phyloP scores from a whole-genome alignment of 345 rosid species.

The Erysimum cheiranthoides region DNA sequence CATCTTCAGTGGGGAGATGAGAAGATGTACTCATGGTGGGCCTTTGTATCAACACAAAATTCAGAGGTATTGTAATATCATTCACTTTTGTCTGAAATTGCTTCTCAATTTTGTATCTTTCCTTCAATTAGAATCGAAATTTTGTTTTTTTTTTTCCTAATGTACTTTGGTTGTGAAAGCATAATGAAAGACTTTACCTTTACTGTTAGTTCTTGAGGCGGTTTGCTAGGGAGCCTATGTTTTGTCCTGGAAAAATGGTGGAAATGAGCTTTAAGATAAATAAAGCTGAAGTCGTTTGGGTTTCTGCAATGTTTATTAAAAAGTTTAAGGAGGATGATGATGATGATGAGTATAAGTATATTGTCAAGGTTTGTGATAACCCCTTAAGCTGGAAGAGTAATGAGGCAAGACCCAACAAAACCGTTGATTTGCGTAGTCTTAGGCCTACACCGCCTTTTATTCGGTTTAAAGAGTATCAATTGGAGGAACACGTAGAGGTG shows the following conservation, averaged over 20 bases:
- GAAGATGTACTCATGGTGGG: slow-evolving; percentile 40
- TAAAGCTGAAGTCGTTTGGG: not conserved
- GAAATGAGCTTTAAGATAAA: not conserved
- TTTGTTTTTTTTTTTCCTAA: not conserved
- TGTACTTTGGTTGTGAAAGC: not conserved
- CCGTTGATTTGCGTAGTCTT: slow-evolving; percentile 25
- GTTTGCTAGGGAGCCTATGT: not conserved
- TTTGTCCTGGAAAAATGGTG: slow-evolving; percentile 16
- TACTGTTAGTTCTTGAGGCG: not conserved
- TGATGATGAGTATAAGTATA: slow-evolving; percentile 6
- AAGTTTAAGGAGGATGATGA: slow-evolving; percentile 42
- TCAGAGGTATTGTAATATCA: not conserved
- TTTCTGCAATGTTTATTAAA: slow-evolving; percentile 36
- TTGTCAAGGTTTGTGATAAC: slow-evolving; percentile 41
- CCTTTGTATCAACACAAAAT: slow-evolving; percentile 43
- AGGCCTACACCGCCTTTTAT: not conserved
- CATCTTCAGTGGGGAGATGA: slow-evolving; percentile 55
- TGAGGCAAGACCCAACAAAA: not conserved
- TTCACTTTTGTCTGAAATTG: not conserved
- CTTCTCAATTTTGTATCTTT: not conserved
- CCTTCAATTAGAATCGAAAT: not conserved
- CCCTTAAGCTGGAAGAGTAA: slow-evolving; percentile 38
- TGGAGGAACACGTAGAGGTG: not conserved
- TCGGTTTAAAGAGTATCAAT: not conserved
- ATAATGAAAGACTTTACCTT: not conserved